Conservation (phyloP, 345 rosid genomes). For the Salix koriyanagi region DNA sequence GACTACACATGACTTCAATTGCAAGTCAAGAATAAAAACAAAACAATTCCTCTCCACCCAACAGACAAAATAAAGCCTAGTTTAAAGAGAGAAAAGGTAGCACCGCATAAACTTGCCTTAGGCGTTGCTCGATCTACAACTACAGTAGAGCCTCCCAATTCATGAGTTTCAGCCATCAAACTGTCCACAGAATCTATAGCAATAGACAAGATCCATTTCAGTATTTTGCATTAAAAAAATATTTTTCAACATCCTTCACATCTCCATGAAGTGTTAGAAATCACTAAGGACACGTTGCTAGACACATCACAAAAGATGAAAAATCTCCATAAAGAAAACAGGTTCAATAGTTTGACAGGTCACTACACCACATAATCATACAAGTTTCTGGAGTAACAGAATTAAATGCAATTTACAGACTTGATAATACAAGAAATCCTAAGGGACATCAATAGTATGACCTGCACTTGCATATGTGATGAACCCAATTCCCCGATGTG, state of each 20-base stretch:
- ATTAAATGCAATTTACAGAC: neutral
- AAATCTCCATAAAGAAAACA: neutral
- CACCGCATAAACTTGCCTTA: slow-evolving; percentile 42
- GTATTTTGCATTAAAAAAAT: neutral
- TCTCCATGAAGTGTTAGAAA: neutral
- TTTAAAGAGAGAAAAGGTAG: neutral
- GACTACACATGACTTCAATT: neutral
- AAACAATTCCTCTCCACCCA: neutral
- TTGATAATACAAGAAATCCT: neutral
- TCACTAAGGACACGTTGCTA: neutral
- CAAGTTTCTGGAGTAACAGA: neutral
- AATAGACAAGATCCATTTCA: slow-evolving; percentile 1
- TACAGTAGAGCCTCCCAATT: slow-evolving; percentile 79
- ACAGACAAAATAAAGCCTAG: neutral
- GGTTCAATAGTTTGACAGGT: neutral
- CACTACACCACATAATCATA: neutral
- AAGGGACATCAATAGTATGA: slow-evolving; percentile 24
- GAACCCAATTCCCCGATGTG: slow-evolving; percentile 95
- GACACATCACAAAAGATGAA: neutral
- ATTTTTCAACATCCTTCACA: neutral
- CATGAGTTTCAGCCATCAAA: slow-evolving; percentile 89
- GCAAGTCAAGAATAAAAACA: neutral
- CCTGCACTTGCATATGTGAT: slow-evolving; percentile 86
- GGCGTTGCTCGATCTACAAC: slow-evolving; percentile 98
- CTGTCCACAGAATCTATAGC: slow-evolving; percentile 77